These are phyloP conservation scores for Salvia miltiorrhiza DNA, from an alignment of 257 asterid species.

Conservation along the genomic window DNA sequence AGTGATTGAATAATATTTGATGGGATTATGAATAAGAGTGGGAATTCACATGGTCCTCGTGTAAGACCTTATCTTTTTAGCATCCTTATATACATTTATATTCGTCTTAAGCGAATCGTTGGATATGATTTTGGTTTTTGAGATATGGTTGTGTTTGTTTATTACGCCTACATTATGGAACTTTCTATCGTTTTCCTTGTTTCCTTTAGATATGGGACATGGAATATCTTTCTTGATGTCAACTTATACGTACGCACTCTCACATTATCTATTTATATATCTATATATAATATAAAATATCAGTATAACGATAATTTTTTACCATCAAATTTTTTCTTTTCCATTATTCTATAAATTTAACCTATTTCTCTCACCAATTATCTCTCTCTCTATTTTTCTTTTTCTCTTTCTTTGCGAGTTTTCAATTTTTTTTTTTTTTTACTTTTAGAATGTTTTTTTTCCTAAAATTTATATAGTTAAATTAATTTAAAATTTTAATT, in stretches of 20 bases:
- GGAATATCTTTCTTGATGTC: neutral
- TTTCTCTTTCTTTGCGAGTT: no score
- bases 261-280: neutral
- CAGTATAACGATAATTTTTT: no score
- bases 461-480: no score
- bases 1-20: neutral
- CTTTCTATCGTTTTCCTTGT: neutral
- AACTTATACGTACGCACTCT: neutral
- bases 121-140: neutral
- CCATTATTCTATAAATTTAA: no score
- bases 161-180: neutral
- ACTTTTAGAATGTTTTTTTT: no score
- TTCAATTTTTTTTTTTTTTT: no score
- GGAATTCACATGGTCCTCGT: slow-evolving; percentile 4
- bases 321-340: no score
- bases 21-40: neutral
- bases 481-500: no score
- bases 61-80: slow-evolving; percentile 18
- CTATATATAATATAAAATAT: no score
- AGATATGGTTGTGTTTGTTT: slow-evolving; percentile 5
- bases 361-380: no score
- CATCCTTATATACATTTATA: neutral
- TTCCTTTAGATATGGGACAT: neutral
- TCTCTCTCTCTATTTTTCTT: no score
- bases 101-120: neutral